Conservation (phyloP, 352 stramenopile genomes). For the Phytophthora brassicae region DNA sequence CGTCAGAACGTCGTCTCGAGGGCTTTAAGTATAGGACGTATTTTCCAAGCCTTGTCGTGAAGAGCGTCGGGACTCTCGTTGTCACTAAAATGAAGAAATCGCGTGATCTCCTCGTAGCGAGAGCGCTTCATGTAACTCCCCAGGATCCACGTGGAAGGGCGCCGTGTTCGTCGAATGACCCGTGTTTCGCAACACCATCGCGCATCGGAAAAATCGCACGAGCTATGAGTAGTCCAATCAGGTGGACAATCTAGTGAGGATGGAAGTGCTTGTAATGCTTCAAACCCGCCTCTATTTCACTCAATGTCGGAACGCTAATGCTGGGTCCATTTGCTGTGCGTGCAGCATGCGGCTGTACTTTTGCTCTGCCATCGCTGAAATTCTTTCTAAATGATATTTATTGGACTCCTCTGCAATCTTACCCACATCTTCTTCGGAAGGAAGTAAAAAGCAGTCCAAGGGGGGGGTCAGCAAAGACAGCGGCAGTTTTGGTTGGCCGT, state of each 20-base stretch:
- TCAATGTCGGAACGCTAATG: conserved; percentile 8
- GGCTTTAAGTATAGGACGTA: conserved; percentile 13
- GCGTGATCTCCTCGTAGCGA: conserved; percentile 16
- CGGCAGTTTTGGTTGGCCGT: too few species aligned
- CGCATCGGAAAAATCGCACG: conserved; percentile 5
- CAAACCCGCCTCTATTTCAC: conserved; percentile 3
- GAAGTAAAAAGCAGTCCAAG: neutral
- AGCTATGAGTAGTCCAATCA: conserved; percentile 8
- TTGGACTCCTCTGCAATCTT: conserved; percentile 20
- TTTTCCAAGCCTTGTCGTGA: conserved; percentile 17
- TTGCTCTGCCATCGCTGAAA: conserved; percentile 10
- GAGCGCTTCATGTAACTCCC: conserved; percentile 20
- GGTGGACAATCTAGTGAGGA: conserved; percentile 17
- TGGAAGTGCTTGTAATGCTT: conserved; percentile 13
- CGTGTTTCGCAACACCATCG: conserved; percentile 8
- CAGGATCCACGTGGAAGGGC: conserved; percentile 16
- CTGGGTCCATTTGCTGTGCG: neutral
- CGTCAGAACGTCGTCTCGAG: conserved; percentile 26
- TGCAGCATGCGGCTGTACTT: neutral
- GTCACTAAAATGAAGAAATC: conserved; percentile 28
- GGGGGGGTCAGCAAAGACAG: too few species aligned
- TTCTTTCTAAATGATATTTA: too few species aligned
- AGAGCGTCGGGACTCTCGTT: neutral
- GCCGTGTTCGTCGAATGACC: conserved; percentile 6
- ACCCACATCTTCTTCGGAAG: conserved; percentile 17